Evolutionary conservation across 768 basidiomycete genomes (phyloP).

Genomic region (Lentinus brumalis): DNA sequence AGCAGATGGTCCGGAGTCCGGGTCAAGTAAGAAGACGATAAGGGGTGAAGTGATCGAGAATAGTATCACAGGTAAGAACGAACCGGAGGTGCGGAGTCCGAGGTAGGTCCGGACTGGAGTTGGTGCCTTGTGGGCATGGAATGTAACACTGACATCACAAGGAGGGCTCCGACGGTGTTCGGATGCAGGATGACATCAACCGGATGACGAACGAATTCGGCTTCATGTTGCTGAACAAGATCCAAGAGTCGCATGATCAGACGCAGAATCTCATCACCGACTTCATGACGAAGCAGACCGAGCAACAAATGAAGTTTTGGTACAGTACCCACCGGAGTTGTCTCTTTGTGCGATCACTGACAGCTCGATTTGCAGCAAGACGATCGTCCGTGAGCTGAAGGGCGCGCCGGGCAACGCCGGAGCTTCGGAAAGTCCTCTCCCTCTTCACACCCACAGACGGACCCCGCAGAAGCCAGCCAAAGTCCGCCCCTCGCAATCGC

Average conservation of each 20-base stretch:
- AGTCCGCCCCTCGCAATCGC: neutral
- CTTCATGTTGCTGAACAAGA: neutral
- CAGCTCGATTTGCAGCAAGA: neutral
- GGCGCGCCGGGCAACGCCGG: neutral
- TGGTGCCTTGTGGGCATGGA: no score
- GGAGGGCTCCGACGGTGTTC: neutral
- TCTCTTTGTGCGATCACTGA: neutral
- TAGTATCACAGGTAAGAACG: no score
- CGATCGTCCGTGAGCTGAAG: neutral
- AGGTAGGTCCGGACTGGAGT: no score
- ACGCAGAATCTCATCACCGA: neutral
- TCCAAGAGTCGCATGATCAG: slow-evolving; percentile 2
- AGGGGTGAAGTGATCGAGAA: no score
- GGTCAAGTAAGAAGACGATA: no score
- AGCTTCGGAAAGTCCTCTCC: neutral
- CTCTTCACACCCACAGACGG: neutral
- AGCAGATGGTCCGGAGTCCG: no score
- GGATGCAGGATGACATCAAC: neutral
- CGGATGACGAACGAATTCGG: neutral
- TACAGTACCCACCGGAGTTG: neutral
- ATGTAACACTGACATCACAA: neutral
- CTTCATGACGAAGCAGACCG: neutral
- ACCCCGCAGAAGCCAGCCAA: neutral
- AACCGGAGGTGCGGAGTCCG: no score
- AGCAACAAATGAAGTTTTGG: neutral